These are phyloP conservation scores for Phaeosphaeriaceae sp. DNA, from an alignment of 2,329 filamentous ascomycete genomes.

Conservation along the genomic window DNA sequence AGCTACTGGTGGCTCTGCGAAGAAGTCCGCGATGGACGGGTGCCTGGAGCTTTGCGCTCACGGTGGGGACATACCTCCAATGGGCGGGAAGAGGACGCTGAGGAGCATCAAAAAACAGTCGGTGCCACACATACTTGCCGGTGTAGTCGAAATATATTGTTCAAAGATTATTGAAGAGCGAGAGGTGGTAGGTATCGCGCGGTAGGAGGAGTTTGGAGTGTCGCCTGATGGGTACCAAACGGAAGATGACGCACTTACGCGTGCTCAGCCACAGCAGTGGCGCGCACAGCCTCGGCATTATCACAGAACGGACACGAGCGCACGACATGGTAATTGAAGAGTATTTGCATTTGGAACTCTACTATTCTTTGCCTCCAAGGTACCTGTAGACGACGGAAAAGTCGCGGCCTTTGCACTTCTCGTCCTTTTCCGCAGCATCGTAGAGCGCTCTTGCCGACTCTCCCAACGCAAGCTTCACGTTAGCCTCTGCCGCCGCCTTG, in stretches of 20 bases:
- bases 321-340: neutral
- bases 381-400: slow-evolving; percentile 60
- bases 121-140: slow-evolving; percentile 61
- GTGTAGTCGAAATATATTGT: neutral
- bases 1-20: slow-evolving; percentile 9
- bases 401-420: slow-evolving; percentile 57
- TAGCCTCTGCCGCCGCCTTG: slow-evolving; percentile 53
- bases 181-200: neutral
- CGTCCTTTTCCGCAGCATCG: slow-evolving; percentile 51
- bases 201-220: neutral
- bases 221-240: slow-evolving; percentile 8
- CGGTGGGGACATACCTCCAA: slow-evolving; percentile 56
- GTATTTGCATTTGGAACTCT: neutral
- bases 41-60: slow-evolving; percentile 20
- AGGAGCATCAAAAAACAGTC: slow-evolving; percentile 68
- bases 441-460: slow-evolving; percentile 55
- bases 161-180: neutral
- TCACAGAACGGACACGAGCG: neutral
- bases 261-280: slow-evolving; percentile 2
- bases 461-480: slow-evolving; percentile 55
- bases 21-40: neutral
- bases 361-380: slow-evolving; percentile 55
- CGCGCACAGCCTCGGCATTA: neutral
- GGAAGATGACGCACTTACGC: slow-evolving; percentile 2
- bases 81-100: slow-evolving; percentile 67